Evolutionary conservation across 371 early-diverging fungal species (phyloP).

Genomic region (Rhizomucor pusillus): DNA sequence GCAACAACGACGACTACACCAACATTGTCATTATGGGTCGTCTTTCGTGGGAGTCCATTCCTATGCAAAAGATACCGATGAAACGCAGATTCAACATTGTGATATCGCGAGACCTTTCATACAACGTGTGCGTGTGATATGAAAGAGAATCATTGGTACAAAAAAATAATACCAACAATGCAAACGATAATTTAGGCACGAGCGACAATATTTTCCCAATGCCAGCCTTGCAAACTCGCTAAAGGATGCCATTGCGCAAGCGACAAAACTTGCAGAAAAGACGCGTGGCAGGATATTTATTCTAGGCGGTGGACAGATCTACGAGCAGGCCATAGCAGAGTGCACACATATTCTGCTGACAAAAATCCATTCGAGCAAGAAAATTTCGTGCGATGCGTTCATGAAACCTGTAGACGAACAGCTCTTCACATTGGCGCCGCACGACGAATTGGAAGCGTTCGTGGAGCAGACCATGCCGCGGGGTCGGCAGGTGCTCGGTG

Average conservation of each 20-base stretch:
- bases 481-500: constrained; percentile 41
- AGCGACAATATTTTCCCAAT: constrained; percentile 11
- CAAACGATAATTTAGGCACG: background rate
- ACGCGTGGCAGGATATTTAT: constrained; percentile 45
- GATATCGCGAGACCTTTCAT: constrained; percentile 61
- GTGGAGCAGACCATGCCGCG: constrained; percentile 36
- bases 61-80: constrained; percentile 74
- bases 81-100: constrained; percentile 78
- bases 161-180: background rate
- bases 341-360: constrained; percentile 65
- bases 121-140: constrained; percentile 44
- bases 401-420: constrained; percentile 53
- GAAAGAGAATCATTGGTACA: no score
- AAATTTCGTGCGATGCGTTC: constrained; percentile 60
- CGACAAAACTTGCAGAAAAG: constrained; percentile 10
- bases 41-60: constrained; percentile 88
- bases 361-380: constrained; percentile 42
- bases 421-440: constrained; percentile 22
- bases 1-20: constrained; percentile 12
- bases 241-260: constrained; percentile 47
- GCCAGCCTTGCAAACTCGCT: constrained; percentile 44
- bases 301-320: constrained; percentile 69
- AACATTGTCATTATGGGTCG: constrained; percentile 92
- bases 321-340: constrained; percentile 50
- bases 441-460: constrained; percentile 39